phyloP scores from a whole-genome alignment of 768 basidiomycete genomes.

The Roridomyces roridus region DNA sequence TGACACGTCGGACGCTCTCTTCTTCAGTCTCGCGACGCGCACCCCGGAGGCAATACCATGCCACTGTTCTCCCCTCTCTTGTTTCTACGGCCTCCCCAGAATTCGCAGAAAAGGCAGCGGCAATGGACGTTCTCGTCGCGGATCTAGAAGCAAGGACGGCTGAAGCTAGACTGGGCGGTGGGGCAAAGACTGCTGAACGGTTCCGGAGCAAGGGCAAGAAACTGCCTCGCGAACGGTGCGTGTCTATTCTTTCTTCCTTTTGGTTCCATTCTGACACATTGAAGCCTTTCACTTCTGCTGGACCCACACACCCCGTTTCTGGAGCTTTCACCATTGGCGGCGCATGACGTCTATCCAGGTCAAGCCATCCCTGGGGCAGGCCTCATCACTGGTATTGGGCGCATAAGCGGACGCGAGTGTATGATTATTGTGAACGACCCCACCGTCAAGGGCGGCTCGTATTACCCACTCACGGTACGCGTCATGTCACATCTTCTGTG shows the following conservation, averaged over 20 bases:
- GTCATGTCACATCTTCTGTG: neutral
- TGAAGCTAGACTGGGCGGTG: constrained; percentile 72
- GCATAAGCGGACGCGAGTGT: constrained; percentile 83
- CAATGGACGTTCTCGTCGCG: constrained; percentile 73
- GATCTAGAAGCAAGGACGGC: constrained; percentile 68
- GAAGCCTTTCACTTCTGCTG: constrained; percentile 72
- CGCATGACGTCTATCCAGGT: constrained; percentile 82
- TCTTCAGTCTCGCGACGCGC: constrained; percentile 1
- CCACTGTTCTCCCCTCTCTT: constrained; percentile 74
- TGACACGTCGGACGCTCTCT: neutral
- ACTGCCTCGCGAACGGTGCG: constrained; percentile 83
- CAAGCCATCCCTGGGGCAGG: constrained; percentile 87
- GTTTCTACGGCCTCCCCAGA: constrained; percentile 74
- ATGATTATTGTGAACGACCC: constrained; percentile 94
- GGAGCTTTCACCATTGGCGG: constrained; percentile 86
- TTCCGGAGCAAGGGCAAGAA: constrained; percentile 83
- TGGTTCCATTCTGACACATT: neutral
- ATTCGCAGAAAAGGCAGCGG: constrained; percentile 67
- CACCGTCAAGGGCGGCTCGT: constrained; percentile 92
- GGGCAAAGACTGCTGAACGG: constrained; percentile 72
- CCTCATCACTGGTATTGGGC: constrained; percentile 85
- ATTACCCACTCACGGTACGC: constrained; percentile 83
- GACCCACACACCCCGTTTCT: constrained; percentile 91
- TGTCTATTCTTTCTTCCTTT: constrained; percentile 4
- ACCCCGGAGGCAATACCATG: constrained; percentile 60